phyloP scores from a whole-genome alignment of 2,329 filamentous ascomycete genomes.

The Teratosphaeria epicoccoides region DNA sequence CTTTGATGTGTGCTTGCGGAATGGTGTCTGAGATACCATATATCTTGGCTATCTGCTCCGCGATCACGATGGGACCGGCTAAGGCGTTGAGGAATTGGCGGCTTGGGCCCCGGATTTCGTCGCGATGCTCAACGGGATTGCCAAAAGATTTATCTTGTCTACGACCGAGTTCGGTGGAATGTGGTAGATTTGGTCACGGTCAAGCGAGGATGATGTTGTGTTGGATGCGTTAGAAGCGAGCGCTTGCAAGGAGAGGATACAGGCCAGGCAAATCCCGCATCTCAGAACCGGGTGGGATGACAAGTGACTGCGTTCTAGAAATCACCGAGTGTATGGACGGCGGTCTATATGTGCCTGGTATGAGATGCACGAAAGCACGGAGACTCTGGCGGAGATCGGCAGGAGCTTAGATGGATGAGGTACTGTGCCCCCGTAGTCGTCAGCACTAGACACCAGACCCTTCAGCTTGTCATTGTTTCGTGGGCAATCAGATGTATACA shows the following conservation, averaged over 20 bases:
- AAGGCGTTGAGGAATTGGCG: not conserved
- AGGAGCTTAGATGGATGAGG: not conserved
- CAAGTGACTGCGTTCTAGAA: not conserved
- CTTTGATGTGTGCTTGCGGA: no score
- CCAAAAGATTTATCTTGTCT: not conserved
- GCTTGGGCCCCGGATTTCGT: not conserved
- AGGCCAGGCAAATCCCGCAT: not conserved
- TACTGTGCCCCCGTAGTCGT: not conserved
- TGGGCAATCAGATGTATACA: not conserved
- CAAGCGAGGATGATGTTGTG: not conserved
- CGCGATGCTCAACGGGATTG: not conserved
- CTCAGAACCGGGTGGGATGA: not conserved
- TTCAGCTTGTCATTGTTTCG: not conserved
- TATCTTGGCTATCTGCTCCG: no score
- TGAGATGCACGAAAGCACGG: not conserved
- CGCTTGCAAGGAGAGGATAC: not conserved
- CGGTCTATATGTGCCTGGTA: not conserved
- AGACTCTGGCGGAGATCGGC: not conserved
- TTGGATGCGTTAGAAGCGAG: not conserved
- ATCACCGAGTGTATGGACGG: no score
- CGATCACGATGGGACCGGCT: no score
- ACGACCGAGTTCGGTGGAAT: not conserved
- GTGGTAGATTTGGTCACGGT: no score
- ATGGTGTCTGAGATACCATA: no score
- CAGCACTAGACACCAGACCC: no score